A percentile compares a stretch with the other conserved stretches of the same genome.
These are phyloP conservation scores for Boletus subparvulus DNA, from an alignment of 768 basidiomycete genomes.

Conservation along the genomic window DNA sequence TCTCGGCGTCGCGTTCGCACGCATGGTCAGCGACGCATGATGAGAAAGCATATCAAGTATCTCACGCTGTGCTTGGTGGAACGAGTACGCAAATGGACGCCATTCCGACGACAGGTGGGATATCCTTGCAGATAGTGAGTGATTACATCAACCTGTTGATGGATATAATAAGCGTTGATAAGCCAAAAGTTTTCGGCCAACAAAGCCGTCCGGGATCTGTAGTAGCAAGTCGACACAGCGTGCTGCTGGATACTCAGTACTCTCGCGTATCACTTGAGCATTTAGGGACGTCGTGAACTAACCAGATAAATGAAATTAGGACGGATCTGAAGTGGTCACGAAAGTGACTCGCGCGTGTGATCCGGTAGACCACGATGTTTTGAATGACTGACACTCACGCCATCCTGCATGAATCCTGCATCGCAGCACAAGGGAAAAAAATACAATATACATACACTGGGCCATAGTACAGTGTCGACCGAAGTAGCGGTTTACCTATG, in stretches of 20 bases:
- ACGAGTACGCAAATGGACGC: background rate
- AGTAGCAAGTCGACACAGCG: background rate
- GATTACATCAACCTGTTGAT: background rate
- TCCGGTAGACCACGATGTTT: background rate
- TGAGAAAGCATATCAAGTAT: no score
- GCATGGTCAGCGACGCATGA: no score
- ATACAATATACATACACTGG: constrained; percentile 11
- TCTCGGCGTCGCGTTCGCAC: no score
- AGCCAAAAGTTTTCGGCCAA: background rate
- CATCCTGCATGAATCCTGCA: background rate
- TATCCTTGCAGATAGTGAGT: background rate
- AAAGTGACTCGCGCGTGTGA: no score
- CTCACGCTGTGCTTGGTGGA: no score
- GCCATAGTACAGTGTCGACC: constrained; percentile 1
- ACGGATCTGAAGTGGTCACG: background rate
- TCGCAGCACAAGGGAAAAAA: background rate
- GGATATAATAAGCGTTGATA: no score
- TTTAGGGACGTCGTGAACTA: background rate
- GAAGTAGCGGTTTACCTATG: constrained; percentile 4
- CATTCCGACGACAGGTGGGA: background rate
- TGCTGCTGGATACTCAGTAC: background rate
- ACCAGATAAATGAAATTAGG: background rate
- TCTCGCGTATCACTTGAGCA: background rate
- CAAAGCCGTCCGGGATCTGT: background rate
- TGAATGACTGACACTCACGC: background rate